phyloP scores from a whole-genome alignment of 768 basidiomycete genomes.

The Podaxis mareebaensis region DNA sequence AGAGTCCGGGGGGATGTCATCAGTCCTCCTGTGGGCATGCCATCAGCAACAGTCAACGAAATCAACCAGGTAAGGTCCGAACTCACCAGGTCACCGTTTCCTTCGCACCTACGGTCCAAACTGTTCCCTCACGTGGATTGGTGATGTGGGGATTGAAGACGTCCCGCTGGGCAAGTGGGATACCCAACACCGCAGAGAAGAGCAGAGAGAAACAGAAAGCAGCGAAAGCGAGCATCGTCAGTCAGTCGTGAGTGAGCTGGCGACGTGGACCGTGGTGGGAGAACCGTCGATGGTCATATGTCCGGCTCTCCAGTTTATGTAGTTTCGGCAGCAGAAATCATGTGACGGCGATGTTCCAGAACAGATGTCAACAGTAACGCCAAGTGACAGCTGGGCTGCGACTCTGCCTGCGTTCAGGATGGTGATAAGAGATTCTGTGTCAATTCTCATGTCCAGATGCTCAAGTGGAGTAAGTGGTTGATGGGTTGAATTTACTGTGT shows the following conservation, averaged over 20 bases:
- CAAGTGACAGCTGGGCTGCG: constrained; percentile 10
- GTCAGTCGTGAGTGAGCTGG: constrained; percentile 9
- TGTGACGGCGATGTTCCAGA: constrained; percentile 16
- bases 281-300: constrained; percentile 21
- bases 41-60: constrained; percentile 6
- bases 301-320: constrained; percentile 26
- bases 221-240: constrained; percentile 28
- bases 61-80: neutral
- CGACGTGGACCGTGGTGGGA: constrained; percentile 20
- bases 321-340: constrained; percentile 16
- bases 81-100: constrained; percentile 57
- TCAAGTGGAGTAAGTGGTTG: neutral
- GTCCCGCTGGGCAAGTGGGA: constrained; percentile 39
- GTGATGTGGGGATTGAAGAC: constrained; percentile 54
- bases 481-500: neutral
- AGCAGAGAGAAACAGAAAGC: constrained; percentile 32
- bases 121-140: constrained; percentile 42
- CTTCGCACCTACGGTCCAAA: constrained; percentile 50
- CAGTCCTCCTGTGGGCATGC: constrained; percentile 45
- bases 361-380: neutral
- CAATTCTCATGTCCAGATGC: constrained; percentile 4
- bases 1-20: constrained; percentile 42
- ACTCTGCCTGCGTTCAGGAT: neutral
- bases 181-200: constrained; percentile 31
- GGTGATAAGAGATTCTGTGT: constrained; percentile 1